Percentiles rank a stretch among this genome's conserved stretches.
These are phyloP conservation scores for Scheffersomyces illinoinensis DNA, from an alignment of 1,139 yeast genomes.

Conservation along the genomic window DNA sequence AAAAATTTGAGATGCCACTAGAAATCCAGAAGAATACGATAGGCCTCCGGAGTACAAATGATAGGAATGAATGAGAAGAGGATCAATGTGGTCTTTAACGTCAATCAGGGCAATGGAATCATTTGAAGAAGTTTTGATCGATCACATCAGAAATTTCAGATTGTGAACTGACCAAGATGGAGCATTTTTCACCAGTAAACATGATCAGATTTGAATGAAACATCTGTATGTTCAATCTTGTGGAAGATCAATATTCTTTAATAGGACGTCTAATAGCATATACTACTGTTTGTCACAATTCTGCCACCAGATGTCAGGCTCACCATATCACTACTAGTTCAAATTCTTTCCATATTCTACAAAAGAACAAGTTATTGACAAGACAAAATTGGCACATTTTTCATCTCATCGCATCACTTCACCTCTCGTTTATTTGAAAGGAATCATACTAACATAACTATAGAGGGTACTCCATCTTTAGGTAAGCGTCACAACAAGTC, in stretches of 20 bases:
- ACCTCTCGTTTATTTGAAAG: not conserved
- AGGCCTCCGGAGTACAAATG: not conserved
- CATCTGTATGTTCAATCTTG: not conserved
- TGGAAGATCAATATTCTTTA: not conserved
- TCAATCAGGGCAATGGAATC: not conserved
- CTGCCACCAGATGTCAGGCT: not conserved
- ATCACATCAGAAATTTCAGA: not conserved
- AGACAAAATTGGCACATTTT: not conserved
- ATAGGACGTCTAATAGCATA: not conserved
- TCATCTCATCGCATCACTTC: not conserved
- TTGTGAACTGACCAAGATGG: constrained; percentile 9
- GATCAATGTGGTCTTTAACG: too few species aligned
- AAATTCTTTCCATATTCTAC: not conserved
- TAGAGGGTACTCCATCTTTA: constrained; percentile 99
- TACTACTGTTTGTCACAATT: not conserved
- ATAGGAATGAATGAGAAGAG: not conserved
- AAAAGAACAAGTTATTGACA: too few species aligned
- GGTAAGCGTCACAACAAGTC: constrained; percentile 99
- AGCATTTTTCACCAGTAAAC: constrained; percentile 10
- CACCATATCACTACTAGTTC: not conserved
- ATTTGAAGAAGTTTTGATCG: not conserved
- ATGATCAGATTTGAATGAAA: not conserved
- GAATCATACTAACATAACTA: constrained; percentile 8
- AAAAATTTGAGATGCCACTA: not conserved
- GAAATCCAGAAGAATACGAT: not conserved